Base-by-base conservation (phyloP, 345 rosid genomes). In the Aethionema arabicum region DNA sequence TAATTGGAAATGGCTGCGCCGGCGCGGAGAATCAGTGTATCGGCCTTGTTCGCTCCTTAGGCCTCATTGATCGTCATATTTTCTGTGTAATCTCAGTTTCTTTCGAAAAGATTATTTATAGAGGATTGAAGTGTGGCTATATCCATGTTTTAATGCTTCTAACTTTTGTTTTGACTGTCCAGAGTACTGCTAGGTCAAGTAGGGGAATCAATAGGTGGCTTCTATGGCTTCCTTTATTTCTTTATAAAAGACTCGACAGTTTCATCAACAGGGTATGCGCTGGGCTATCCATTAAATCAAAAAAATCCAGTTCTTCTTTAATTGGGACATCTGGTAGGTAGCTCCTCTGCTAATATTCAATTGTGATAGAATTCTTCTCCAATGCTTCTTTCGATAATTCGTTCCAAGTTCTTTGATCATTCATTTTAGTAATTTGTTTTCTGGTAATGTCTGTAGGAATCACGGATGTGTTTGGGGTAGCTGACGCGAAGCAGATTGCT, bases 21-120 rank as follows among this genome's bases (percentile, higher is more conserved):
- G 96, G 96, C 45, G 87, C 98, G n/a, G 98, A 88, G 84, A 91
- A 72, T 76, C 96, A 88, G 69, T 83, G 92, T 74, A 35, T 85
- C 57, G 98, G 96, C 52, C 78, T 91, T 76, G 59, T 91, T 77
- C 90, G 93, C 11, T 83, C 96, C 56, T 79, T 91, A 36, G 95
- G 93, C 64, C 95, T 91, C 76, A 68, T 73, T 66, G 81, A 77
- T 74, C 80, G 82, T 65, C 77, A 78, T 70, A 62, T 81, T 29
- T 59, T 84, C 27, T 65, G 73, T 52, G 96, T 92, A 71, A 66
- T 70, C 58, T 33, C 52, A 54, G 11, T 43, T 47, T 51, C 33
- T 52, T 11, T 21, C 14, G 41, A 3, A 27, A 55, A 32, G 13
- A 32, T 5, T n/a, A 32, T 46, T 27, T 8, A 7, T 32, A 13